These are phyloP conservation scores for Alternaria ventricosa DNA, from an alignment of 2,329 filamentous ascomycete species.

Conservation along the genomic window DNA sequence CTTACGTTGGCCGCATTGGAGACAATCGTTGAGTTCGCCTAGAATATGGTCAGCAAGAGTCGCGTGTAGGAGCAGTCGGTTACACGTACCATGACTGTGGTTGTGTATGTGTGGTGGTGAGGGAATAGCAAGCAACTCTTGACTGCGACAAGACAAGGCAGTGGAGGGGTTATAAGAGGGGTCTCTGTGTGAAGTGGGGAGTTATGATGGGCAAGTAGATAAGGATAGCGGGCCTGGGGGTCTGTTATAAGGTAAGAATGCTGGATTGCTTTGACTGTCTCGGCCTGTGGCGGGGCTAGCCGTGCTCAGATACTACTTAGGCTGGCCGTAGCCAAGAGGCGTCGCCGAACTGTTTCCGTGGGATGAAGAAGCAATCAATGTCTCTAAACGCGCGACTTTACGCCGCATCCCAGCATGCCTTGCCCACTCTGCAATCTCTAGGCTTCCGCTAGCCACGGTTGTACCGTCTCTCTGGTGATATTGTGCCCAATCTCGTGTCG, in stretches of 20 bases:
- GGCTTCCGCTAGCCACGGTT: not conserved
- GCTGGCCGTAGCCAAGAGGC: constrained; percentile 43
- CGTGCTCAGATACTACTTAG: constrained; percentile 30
- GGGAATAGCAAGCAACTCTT: not conserved
- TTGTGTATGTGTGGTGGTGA: constrained; percentile 21
- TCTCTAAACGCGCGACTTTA: constrained; percentile 12
- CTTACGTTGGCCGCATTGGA: constrained; percentile 59
- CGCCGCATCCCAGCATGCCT: constrained; percentile 10
- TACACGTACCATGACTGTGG: constrained; percentile 44
- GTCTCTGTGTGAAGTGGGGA: constrained; percentile 12
- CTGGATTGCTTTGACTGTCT: constrained; percentile 27
- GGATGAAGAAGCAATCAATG: constrained; percentile 44
- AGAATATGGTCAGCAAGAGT: constrained; percentile 9
- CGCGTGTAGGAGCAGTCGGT: not conserved
- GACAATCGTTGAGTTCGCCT: constrained; percentile 51
- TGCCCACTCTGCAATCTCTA: constrained; percentile 29
- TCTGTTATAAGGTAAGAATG: constrained; percentile 37
- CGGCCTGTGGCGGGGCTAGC: constrained; percentile 43
- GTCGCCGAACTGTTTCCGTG: constrained; percentile 48
- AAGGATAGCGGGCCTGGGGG: constrained; percentile 28
- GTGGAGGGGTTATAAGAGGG: constrained; percentile 18
- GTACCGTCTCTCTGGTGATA: not conserved
- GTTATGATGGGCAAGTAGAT: constrained; percentile 33
- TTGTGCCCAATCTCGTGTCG: too few species aligned
- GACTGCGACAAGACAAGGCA: constrained; percentile 11